A percentile compares a stretch with the other conserved stretches of the same genome.
Conservation (phyloP, 306 rosid genomes). For the Hippophae gyantsensis region DNA sequence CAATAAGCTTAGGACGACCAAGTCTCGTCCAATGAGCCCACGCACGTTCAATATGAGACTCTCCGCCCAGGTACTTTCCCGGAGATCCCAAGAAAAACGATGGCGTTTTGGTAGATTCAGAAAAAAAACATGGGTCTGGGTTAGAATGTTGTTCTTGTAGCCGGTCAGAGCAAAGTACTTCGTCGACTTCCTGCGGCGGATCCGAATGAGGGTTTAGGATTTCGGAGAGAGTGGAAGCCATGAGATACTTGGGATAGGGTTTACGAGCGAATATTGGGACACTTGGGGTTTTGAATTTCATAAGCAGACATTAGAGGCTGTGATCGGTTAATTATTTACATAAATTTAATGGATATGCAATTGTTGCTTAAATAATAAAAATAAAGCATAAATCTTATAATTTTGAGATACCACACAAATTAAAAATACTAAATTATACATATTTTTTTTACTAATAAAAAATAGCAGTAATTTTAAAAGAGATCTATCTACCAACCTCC, state of each 20-base stretch:
- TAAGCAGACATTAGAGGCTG: constrained; percentile 26
- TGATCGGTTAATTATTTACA: too few relatives aligned
- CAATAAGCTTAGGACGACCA: constrained; percentile 72
- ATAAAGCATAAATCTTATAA: too few relatives aligned
- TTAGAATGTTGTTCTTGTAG: constrained; percentile 4
- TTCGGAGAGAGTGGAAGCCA: constrained; percentile 33
- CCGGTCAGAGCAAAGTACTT: constrained; percentile 29
- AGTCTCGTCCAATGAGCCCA: constrained; percentile 86
- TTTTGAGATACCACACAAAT: too few relatives aligned
- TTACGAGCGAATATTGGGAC: constrained; percentile 11
- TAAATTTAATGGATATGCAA: too few relatives aligned
- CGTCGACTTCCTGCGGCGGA: constrained; percentile 24
- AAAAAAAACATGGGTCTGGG: background rate
- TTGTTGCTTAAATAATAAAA: too few relatives aligned
- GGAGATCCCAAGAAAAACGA: constrained; percentile 18
- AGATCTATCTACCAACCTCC: too few relatives aligned
- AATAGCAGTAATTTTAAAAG: too few relatives aligned
- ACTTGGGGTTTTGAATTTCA: constrained; percentile 43
- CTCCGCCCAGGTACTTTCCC: constrained; percentile 28
- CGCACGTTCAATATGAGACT: constrained; percentile 54
- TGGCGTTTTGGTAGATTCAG: constrained; percentile 4
- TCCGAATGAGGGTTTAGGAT: constrained; percentile 20
- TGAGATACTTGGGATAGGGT: constrained; percentile 18
- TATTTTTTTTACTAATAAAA: too few relatives aligned
- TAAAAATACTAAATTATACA: too few relatives aligned